phyloP scores from a whole-genome alignment of 192 early-diverging fungal species.

The Backusella circina region DNA sequence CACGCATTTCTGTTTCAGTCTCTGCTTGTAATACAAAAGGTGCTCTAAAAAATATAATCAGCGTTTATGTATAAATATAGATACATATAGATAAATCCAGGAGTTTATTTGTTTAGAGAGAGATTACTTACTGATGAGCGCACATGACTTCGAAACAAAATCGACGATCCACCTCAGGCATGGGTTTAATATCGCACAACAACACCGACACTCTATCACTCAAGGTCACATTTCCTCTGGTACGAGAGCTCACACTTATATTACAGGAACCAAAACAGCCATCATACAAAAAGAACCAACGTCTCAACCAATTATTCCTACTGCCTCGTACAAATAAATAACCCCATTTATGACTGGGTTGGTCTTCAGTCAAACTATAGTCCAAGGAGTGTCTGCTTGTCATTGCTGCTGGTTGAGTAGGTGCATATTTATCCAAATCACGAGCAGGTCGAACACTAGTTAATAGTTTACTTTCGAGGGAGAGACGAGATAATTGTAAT shows the following conservation, averaged over 20 bases:
- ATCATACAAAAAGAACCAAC: conserved; percentile 57
- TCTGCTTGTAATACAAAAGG: conserved; percentile 60
- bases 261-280: conserved; percentile 46
- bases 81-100: background rate
- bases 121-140: conserved; percentile 55
- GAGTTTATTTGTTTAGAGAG: background rate
- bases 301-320: conserved; percentile 41
- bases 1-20: conserved; percentile 60
- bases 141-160: conserved; percentile 73
- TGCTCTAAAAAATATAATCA: conserved; percentile 14
- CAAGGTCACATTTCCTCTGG: conserved; percentile 18
- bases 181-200: conserved; percentile 56
- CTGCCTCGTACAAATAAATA: conserved; percentile 20
- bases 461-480: conserved; percentile 29
- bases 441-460: conserved; percentile 18
- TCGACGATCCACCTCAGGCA: conserved; percentile 53
- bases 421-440: conserved; percentile 27
- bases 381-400: conserved; percentile 9
- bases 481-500: conserved; percentile 27
- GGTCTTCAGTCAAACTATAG: background rate
- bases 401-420: background rate
- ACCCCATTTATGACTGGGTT: conserved; percentile 33
- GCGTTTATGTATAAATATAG: too few species aligned
- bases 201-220: conserved; percentile 62
- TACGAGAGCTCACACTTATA: conserved; percentile 23